These are phyloP conservation scores for Ceratopteris richardii DNA, from an alignment of 75 land plant genomes.

Conservation along the genomic window DNA sequence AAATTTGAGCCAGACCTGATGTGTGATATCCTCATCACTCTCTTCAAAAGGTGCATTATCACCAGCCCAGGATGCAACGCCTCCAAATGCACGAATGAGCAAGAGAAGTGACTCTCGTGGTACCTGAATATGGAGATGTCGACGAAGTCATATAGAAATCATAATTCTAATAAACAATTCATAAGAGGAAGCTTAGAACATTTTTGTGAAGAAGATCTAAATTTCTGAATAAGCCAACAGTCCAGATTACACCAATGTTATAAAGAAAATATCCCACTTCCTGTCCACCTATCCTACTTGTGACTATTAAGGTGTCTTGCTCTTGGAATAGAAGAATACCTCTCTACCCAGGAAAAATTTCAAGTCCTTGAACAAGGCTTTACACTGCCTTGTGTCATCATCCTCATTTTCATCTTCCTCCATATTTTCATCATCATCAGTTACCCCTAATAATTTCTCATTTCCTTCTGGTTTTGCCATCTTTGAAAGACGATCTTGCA, in stretches of 20 bases:
- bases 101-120: conserved; percentile 92
- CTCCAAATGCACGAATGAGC: conserved; percentile 86
- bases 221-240: too few species aligned
- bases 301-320: too few species aligned
- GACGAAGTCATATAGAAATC: too few species aligned
- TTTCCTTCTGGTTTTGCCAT: conserved; percentile 24
- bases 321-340: conserved; percentile 21
- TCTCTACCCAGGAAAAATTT: conserved; percentile 82
- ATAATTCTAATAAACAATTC: too few species aligned
- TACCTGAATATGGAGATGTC: conserved; percentile 62
- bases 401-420: conserved; percentile 59
- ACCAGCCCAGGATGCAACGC: conserved; percentile 91
- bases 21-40: conserved; percentile 68
- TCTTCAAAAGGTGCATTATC: conserved; percentile 80
- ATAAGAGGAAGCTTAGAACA: too few species aligned
- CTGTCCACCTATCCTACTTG: too few species aligned
- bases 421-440: conserved; percentile 22
- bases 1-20: too few species aligned
- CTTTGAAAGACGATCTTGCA: conserved; percentile 68
- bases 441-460: conserved; percentile 28
- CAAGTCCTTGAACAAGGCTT: conserved; percentile 50
- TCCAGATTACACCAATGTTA: too few species aligned
- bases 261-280: too few species aligned
- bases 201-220: too few species aligned
- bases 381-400: conserved; percentile 53